Conservation (phyloP, 495 filamentous ascomycete genomes). For the Aspergillus nanangensis region DNA sequence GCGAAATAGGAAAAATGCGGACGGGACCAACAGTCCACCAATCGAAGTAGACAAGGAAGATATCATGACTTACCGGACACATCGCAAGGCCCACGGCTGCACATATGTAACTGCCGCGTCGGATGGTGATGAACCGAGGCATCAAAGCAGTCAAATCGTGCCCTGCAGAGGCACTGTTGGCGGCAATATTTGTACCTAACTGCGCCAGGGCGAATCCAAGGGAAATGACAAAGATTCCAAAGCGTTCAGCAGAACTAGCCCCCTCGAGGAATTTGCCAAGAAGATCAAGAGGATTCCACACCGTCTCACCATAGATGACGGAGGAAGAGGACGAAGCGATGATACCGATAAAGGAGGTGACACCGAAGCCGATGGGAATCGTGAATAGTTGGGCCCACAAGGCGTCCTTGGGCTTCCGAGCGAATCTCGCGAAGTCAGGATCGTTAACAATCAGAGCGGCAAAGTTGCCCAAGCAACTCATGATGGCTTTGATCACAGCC, state of each 20-base stretch:
- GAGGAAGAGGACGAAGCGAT: slow-evolving; percentile 83
- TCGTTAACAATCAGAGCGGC: slow-evolving; percentile 76
- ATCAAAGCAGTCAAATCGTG: slow-evolving; percentile 91
- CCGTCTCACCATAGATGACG: slow-evolving; percentile 69
- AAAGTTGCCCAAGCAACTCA: slow-evolving; percentile 90
- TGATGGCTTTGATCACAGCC: slow-evolving; percentile 78
- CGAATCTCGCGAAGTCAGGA: slow-evolving; percentile 88
- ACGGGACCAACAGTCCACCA: no score
- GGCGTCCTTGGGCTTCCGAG: slow-evolving; percentile 72
- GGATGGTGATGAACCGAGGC: slow-evolving; percentile 82
- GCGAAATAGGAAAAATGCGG: not conserved
- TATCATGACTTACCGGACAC: slow-evolving; percentile 65
- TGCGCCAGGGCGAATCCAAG: slow-evolving; percentile 81
- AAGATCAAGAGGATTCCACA: slow-evolving; percentile 85
- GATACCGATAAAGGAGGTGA: slow-evolving; percentile 92
- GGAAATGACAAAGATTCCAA: slow-evolving; percentile 86
- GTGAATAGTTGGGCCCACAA: slow-evolving; percentile 87
- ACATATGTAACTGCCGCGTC: slow-evolving; percentile 87
- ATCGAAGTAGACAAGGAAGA: no score
- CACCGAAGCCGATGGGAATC: slow-evolving; percentile 79
- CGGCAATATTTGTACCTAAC: slow-evolving; percentile 89
- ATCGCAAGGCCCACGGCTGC: slow-evolving; percentile 79
- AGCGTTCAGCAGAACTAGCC: slow-evolving; percentile 70
- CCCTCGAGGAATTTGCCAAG: slow-evolving; percentile 70
- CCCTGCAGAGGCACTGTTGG: slow-evolving; percentile 85